phyloP scores from a whole-genome alignment of 495 filamentous ascomycete species.

The Tetracladium setigerum region DNA sequence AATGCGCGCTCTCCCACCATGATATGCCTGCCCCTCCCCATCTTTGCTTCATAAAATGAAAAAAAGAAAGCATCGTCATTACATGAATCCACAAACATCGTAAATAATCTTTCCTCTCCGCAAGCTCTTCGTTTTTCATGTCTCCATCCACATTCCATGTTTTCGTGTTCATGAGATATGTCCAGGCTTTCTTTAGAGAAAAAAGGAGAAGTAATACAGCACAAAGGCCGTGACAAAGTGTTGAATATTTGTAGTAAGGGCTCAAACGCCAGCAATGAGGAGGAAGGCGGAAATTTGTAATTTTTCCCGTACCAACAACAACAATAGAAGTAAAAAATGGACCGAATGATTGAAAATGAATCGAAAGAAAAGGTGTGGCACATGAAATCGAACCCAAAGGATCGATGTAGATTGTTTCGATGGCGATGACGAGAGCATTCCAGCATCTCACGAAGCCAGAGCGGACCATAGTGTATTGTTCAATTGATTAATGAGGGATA shows the following conservation, averaged over 20 bases:
- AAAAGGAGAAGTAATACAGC: no score
- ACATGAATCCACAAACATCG: neutral
- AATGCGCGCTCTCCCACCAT: no score
- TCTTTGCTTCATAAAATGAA: neutral
- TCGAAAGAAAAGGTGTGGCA: neutral
- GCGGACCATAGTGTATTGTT: neutral
- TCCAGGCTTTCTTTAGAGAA: no score
- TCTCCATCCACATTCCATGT: neutral
- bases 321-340: neutral
- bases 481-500: neutral
- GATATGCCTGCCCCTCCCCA: no score
- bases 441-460: constrained; percentile 11
- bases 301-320: neutral
- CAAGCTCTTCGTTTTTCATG: neutral
- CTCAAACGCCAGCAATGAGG: constrained; percentile 15
- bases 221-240: constrained; percentile 1
- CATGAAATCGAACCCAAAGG: neutral
- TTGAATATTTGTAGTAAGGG: neutral
- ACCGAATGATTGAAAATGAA: neutral
- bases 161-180: no score
- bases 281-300: neutral
- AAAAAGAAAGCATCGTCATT: constrained; percentile 1
- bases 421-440: constrained; percentile 12
- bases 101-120: neutral
- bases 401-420: neutral